Evolutionary conservation across 2,329 filamentous ascomycete genomes (phyloP), one percentile per base, ranked within the genome.

Genomic region (Juglanconis oblonga): DNA sequence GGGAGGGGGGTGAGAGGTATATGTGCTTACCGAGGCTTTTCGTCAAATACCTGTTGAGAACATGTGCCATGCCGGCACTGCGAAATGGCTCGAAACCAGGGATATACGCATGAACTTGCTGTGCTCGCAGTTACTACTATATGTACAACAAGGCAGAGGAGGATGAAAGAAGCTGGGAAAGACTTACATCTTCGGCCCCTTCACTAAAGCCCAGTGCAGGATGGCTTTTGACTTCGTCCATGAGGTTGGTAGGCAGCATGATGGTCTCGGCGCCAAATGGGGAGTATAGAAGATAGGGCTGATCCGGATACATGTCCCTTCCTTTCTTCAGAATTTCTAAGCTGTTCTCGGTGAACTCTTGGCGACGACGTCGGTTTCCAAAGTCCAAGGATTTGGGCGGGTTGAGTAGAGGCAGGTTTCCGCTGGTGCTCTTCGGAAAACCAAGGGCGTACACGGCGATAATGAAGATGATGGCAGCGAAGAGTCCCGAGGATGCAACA

Each of bases 11-110:
- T 7, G 5, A 42, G 5, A n/a, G 14, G 24, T 10, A 32, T 17
- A 3, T 38, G 9, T 2, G 9, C 57, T n/a, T 59, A 59, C 57
- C 42, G 8, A 59, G 36, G 14, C 33, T 10, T 13, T 51, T 54
- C 2, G 57, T 59, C 52, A 59, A 31, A 7, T 55, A 33, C n/a
- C 24, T 55, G 45, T 53, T 52, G 24, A 59, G 45, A 31, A 48
- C 45, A 14, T 5, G 5, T 5, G 5, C 45, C 45, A 48, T 48
- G 17, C 45, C 45, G 24, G 17, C 45, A 48, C 45, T 48, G 8
- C 29, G 45, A n/a, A 48, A 48, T 5, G 45, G 45, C 45, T 48
- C 13, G 24, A 48, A 48, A 29, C 45, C 45, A 10, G 45, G 45
- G 14, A 48, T 5, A 29, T 48, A 31, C 17, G 45, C 45, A 14